Evolutionary conservation across 345 rosid genomes (phyloP), one percentile per base, ranked within the genome.

Genomic region (Aquilaria sinensis): DNA sequence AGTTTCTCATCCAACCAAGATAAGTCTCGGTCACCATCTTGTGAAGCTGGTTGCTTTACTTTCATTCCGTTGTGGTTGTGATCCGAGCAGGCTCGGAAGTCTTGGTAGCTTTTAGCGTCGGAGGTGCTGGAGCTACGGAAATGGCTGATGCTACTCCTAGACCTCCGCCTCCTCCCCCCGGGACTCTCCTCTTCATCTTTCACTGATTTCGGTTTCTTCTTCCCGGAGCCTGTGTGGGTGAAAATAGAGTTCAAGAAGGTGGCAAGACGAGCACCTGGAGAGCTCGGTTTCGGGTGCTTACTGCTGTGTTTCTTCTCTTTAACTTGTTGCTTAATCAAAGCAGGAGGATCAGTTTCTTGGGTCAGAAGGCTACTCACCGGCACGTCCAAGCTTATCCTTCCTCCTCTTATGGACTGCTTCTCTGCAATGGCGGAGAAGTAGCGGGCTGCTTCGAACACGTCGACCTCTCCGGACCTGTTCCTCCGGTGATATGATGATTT

Each of bases 201-300:
- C 70, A 67, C 66, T 2, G 86, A 75, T 70, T 82, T 78, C n/a
- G 80, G n/a, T 68, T 89, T 92, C 81, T 78, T 87, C 79, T 85
- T 90, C 77, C 77, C 84, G 1, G 82, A 83, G 58, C 90, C 51
- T n/a, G 96, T 52, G 72, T 83, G 96, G 54, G 72, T 83, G 81
- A 93, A 90, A 31, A 90, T 69, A 57, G 97, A 88, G 78, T 86
- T 93, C 83, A 93, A 75, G 85, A 93, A 93, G 75, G 84, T 90
- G 2, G 96, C 94, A 30, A 93, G 85, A 65, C 74, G 77, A 10
- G 92, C 94, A 1, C 96, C 98, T 0, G 98, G 98, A n/a, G 98
- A 93, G 68, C 89, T 88, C 0, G 98, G 97, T 67, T 85, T 90
- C 81, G 43, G 43, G 43, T 2, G 43, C 43, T 9, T 37, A 9